Conservation (phyloP, 208 protist genomes). For the Trypanosoma cruzi region DNA sequence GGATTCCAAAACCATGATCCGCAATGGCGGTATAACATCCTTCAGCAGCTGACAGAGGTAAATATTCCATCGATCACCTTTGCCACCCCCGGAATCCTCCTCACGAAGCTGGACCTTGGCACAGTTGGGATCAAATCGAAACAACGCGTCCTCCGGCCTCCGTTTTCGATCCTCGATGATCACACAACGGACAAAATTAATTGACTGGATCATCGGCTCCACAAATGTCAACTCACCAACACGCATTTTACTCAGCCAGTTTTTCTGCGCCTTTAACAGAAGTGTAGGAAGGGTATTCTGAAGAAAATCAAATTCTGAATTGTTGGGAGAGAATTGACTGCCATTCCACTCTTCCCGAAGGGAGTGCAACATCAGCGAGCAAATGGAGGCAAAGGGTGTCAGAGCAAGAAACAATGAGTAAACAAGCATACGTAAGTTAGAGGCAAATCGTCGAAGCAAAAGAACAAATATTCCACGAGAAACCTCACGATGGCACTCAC, state of each 20-base stretch:
- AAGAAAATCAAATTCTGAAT: slow-evolving; percentile 22
- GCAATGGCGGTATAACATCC: slow-evolving; percentile 14
- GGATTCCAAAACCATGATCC: background rate
- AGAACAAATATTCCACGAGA: slow-evolving; percentile 35
- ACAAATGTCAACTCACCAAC: slow-evolving; percentile 55
- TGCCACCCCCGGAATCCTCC: too few relatives aligned
- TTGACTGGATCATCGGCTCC: slow-evolving; percentile 60
- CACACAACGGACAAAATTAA: slow-evolving; percentile 65
- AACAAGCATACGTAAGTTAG: slow-evolving; percentile 46
- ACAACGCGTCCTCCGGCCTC: slow-evolving; percentile 1
- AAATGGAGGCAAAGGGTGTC: slow-evolving; percentile 71
- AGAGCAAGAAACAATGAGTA: slow-evolving; percentile 61
- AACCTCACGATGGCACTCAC: slow-evolving; percentile 35
- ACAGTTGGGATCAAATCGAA: slow-evolving; percentile 2
- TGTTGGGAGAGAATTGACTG: background rate
- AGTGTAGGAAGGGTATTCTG: slow-evolving; percentile 32
- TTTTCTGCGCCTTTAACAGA: slow-evolving; percentile 35
- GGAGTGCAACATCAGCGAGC: slow-evolving; percentile 51
- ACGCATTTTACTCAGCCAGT: slow-evolving; percentile 39
- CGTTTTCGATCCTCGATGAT: slow-evolving; percentile 20
- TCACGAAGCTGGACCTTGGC: slow-evolving; percentile 9
- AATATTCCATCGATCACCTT: slow-evolving; percentile 4
- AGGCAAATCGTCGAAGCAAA: slow-evolving; percentile 44
- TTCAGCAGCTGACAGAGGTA: slow-evolving; percentile 11
- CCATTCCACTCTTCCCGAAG: slow-evolving; percentile 49